Evolutionary conservation across 2,329 filamentous ascomycete genomes (phyloP).

Genomic region (Diplodia mutila): DNA sequence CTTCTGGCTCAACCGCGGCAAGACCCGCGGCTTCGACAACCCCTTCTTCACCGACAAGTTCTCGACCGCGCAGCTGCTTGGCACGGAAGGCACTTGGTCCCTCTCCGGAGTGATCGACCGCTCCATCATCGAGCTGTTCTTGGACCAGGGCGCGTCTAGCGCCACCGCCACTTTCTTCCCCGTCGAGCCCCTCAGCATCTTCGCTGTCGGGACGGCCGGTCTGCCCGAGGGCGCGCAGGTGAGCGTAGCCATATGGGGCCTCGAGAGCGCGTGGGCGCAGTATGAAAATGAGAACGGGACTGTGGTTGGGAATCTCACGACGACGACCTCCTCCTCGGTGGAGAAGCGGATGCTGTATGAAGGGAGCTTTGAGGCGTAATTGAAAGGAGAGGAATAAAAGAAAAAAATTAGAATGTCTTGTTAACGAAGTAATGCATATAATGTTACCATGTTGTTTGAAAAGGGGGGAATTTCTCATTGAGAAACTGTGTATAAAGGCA

Average conservation of each 20-base stretch:
- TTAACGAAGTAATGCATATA: neutral
- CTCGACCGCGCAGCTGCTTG: constrained; percentile 38
- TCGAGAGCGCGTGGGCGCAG: constrained; percentile 45
- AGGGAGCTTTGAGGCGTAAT: neutral
- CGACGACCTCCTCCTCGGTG: neutral
- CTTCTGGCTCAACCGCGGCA: constrained; percentile 57
- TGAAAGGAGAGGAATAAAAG: neutral
- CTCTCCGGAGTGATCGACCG: constrained; percentile 59
- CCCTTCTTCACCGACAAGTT: constrained; percentile 62
- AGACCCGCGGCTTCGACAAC: constrained; percentile 56
- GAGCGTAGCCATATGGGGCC: constrained; percentile 45
- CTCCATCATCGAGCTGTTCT: constrained; percentile 59
- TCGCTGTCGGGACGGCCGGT: constrained; percentile 42
- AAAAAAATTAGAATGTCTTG: neutral
- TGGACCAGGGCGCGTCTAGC: constrained; percentile 56
- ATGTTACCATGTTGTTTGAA: neutral
- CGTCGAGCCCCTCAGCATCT: constrained; percentile 44
- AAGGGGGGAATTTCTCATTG: too few species aligned
- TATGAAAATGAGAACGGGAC: constrained; percentile 29
- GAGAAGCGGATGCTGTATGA: constrained; percentile 12
- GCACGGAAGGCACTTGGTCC: constrained; percentile 40
- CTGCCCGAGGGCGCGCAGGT: constrained; percentile 43
- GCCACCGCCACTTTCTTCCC: constrained; percentile 59
- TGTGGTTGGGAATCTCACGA: constrained; percentile 15
- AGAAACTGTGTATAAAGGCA: too few species aligned